Percentiles rank a stretch among this genome's conserved stretches.
Evolutionary conservation across 177 flowering plant species (phyloP).

Genomic region (Vitis hybrid): DNA sequence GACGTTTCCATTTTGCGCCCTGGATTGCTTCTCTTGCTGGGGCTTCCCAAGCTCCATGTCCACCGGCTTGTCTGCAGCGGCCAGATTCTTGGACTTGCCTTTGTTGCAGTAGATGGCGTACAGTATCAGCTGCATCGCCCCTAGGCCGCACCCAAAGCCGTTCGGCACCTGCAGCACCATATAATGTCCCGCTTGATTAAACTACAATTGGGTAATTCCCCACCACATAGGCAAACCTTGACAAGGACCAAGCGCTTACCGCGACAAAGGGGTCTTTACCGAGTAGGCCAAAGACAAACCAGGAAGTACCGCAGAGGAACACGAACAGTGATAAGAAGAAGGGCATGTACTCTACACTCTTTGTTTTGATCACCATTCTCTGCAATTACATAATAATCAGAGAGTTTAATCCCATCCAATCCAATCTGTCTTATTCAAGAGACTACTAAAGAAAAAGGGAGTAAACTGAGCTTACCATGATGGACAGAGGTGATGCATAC

Average conservation of each 20-base stretch:
- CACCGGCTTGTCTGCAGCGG: slow-evolving; percentile 5
- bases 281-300: slow-evolving; percentile 65
- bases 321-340: slow-evolving; percentile 67
- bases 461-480: slow-evolving; percentile 58
- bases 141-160: slow-evolving; percentile 65
- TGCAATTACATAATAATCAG: slow-evolving; percentile 20
- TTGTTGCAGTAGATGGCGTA: slow-evolving; percentile 57
- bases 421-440: too few relatives aligned
- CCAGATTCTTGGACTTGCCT: slow-evolving; percentile 18
- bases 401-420: too few relatives aligned
- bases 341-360: slow-evolving; percentile 83
- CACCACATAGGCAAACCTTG: too few relatives aligned
- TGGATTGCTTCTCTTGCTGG: slow-evolving; percentile 3
- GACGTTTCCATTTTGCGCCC: slow-evolving; percentile 12
- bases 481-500: slow-evolving; percentile 85
- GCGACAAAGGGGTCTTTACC: slow-evolving; percentile 68
- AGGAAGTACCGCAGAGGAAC: slow-evolving; percentile 72
- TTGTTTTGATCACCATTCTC: slow-evolving; percentile 68
- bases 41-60: slow-evolving; percentile 28
- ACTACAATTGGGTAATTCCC: too few relatives aligned
- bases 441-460: too few relatives aligned
- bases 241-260: slow-evolving; percentile 35
- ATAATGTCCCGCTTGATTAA: neutral
- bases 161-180: slow-evolving; percentile 46
- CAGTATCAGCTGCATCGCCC: slow-evolving; percentile 60